Evolutionary conservation across 78 protist species (phyloP), one percentile per base, ranked within the genome.

Genomic region (Guillardia theta): DNA sequence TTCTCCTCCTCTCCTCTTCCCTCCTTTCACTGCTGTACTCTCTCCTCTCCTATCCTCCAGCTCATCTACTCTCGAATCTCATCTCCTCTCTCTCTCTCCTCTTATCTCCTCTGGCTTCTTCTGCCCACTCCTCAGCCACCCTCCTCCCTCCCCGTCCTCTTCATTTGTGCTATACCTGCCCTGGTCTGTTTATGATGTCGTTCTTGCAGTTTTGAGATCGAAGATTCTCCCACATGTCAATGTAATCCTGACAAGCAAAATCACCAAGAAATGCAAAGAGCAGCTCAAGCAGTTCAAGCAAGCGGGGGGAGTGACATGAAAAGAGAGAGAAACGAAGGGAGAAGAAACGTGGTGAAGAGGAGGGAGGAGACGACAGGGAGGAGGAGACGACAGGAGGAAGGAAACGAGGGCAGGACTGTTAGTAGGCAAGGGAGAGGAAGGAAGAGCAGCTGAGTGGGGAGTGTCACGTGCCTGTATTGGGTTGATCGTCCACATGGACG

Each of bases 401-500:
- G 8, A 53, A 18, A 18, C 62, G 12, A 53, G 62, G 62, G 18
- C 62, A 53, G 33, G 62, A 21, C 62, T 53, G 62, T 53, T 53
- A 18, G 18, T 53, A 53, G 62, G 12, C 62, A 12, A 53, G 33
- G 18, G 12, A 12, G 62, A 53, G 62, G 62, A 21, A 53, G 12
- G 12, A 53, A 53, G 62, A n/a, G n/a, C n/a, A n/a, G n/a, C n/a
- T n/a, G n/a, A n/a, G 58, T 15, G 15, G 58, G 15, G 58, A 10
- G 58, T 15, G 58, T 10, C 58, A 15, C 58, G 10, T 10, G 36
- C 83, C 83, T 78, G 90, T 18, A 78, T 78, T n/a, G 90, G 90
- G 90, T 78, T 78, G 90, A 78, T 78, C 0, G 90, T 78, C 90
- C 90, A 78, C 90, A 78, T 37, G 90, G 90, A 37, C 53, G 53